Percentiles rank a stretch among this genome's conserved stretches.
Evolutionary conservation across 441 rosid genomes (phyloP).

Genomic region (Erodium trifolium): DNA sequence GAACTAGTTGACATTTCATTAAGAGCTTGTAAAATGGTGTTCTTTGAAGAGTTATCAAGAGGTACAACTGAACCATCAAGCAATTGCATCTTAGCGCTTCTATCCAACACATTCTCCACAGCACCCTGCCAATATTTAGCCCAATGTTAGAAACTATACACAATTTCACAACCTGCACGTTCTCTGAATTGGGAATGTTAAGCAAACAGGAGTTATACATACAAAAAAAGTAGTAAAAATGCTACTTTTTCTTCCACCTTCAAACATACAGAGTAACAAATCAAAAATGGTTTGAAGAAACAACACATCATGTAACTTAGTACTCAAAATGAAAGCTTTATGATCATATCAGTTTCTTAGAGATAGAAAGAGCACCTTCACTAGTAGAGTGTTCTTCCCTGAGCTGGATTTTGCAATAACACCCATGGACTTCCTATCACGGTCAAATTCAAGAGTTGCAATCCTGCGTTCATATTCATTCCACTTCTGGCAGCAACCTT

Average conservation of each 20-base stretch:
- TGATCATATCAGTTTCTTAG: neutral
- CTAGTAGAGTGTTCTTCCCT: constrained; percentile 62
- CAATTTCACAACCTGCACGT: neutral
- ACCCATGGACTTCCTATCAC: constrained; percentile 95
- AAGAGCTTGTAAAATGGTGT: constrained; percentile 24
- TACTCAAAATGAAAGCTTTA: neutral
- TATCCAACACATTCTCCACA: constrained; percentile 42
- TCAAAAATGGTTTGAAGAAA: neutral
- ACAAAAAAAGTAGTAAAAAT: neutral
- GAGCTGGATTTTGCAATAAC: constrained; percentile 75
- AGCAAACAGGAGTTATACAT: neutral
- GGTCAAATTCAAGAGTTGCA: constrained; percentile 92
- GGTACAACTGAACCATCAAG: constrained; percentile 36
- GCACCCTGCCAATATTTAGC: constrained; percentile 34
- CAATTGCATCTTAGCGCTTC: constrained; percentile 40
- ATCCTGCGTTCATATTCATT: constrained; percentile 56
- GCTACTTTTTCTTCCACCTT: no score
- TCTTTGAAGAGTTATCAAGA: constrained; percentile 28
- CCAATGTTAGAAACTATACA: constrained; percentile 4
- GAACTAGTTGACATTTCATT: constrained; percentile 33
- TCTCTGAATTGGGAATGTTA: neutral
- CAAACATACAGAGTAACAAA: no score
- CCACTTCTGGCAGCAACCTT: constrained; percentile 76
- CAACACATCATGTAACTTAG: neutral
- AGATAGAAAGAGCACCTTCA: constrained; percentile 41